Percentiles rank a stretch among this genome's conserved stretches.
Evolutionary conservation across 2,329 filamentous ascomycete species (phyloP).

Genomic region (Xylariomycetidae sp.): DNA sequence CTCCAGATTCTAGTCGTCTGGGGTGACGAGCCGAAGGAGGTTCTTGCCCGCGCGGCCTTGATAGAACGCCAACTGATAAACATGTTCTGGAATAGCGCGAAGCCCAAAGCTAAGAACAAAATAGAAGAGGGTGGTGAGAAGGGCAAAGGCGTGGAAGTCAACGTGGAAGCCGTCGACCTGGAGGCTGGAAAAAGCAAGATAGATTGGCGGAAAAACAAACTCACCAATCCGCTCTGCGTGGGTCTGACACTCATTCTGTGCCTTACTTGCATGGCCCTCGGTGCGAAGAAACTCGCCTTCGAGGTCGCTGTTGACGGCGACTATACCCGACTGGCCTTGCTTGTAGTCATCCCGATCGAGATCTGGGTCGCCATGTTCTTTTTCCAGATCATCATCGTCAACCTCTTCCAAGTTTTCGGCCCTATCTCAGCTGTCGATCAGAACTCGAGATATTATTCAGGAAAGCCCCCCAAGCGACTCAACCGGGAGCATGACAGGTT

Average conservation of each 20-base stretch:
- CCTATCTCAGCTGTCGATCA: constrained; percentile 40
- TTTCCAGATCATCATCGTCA: constrained; percentile 45
- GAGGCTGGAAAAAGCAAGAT: constrained; percentile 31
- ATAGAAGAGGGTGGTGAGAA: constrained; percentile 36
- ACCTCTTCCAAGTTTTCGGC: constrained; percentile 46
- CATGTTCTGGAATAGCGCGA: constrained; percentile 53
- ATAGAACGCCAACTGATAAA: constrained; percentile 51
- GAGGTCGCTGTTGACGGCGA: constrained; percentile 49
- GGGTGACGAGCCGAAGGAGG: constrained; percentile 56
- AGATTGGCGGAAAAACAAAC: constrained; percentile 24
- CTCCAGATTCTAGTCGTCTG: constrained; percentile 56
- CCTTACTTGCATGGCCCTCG: constrained; percentile 49
- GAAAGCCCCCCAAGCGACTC: constrained; percentile 31
- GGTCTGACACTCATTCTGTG: constrained; percentile 48
- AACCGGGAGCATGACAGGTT: constrained; percentile 36
- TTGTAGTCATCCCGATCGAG: constrained; percentile 48
- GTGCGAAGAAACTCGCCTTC: constrained; percentile 50
- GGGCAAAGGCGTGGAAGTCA: constrained; percentile 26
- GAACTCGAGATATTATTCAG: constrained; percentile 44
- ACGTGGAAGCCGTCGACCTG: constrained; percentile 36
- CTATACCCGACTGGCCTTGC: constrained; percentile 50
- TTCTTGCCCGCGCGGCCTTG: constrained; percentile 46
- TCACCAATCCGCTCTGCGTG: constrained; percentile 52
- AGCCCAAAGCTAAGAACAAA: constrained; percentile 34
- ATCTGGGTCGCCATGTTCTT: constrained; percentile 52